Base-by-base conservation (phyloP, 129 eudicot genomes). In the Lonicera japonica region DNA sequence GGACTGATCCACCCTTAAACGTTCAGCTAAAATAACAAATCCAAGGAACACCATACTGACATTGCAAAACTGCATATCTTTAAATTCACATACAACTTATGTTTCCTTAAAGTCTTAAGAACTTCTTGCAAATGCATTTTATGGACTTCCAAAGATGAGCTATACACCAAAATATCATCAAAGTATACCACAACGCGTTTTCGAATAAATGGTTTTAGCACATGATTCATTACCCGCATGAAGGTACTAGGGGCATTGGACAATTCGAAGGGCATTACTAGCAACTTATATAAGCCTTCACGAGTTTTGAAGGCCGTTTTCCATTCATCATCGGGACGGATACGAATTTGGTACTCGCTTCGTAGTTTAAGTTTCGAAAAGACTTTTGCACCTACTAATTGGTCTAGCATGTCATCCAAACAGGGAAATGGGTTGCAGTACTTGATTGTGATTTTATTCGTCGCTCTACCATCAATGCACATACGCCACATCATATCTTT, bases 391-490 rank as follows among this genome's bases (percentile, higher is more conserved):
- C 45, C 63, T 12, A 11, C 21, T 1, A 58, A 11, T 11, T 58
- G 43, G 10, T 25, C 41, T 0, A 58, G 11, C 5, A 24, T 15
- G 17, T 58, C 63, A 58, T 60, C 22, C 23, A 60, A 17, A 8
- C 23, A 14, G n/a, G 47, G 50, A 36, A 60, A 29, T 8, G 50
- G 50, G 18, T 15, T 29, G 11, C 23, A 24, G 15, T 60, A 60
- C 17, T 8, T 36, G 47, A 60, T 60, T 8, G 64, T 34, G 40
- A 60, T 60, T 6, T 60, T 60, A 16, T 60, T 60, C 0, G 38
- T 25, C 14, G 22, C 64, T 19, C 48, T 34, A 60, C 64, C 38
- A 36, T 60, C 50, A 36, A 60, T 40, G 36, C 51, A 60, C n/a
- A 0, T n/a, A n/a, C 23, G 14, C 25, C 64, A 60, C 4, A 16